These are phyloP conservation scores for Colletotrichum higginsianum DNA, from an alignment of 2,329 filamentous ascomycete species.

Conservation along the genomic window DNA sequence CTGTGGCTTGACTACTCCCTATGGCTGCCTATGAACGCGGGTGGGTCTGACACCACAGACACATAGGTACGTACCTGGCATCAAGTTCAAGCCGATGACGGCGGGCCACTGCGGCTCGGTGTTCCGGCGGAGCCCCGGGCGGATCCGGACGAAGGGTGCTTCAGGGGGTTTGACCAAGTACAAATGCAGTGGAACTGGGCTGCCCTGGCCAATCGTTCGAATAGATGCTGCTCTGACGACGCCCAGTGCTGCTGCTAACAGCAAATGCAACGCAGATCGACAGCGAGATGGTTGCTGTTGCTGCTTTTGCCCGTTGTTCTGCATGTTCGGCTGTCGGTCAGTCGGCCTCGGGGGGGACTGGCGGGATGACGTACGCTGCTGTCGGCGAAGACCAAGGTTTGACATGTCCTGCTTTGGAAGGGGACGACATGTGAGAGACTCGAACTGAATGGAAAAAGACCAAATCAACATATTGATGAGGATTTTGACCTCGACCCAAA, in stretches of 20 bases:
- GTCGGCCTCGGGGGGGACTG: background rate
- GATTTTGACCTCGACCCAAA: background rate
- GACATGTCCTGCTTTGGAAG: background rate
- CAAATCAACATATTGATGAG: too few species aligned
- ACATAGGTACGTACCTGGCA: too few species aligned
- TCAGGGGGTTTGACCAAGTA: conserved; percentile 25
- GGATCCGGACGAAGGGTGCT: conserved; percentile 23
- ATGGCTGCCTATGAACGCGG: background rate
- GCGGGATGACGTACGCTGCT: conserved; percentile 3
- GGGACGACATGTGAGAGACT: background rate
- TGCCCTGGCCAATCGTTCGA: conserved; percentile 9
- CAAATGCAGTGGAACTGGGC: background rate
- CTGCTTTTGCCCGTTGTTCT: conserved; percentile 18
- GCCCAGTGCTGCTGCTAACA: background rate
- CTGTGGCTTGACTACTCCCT: conserved; percentile 12
- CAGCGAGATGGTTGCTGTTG: background rate
- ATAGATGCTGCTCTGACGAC: conserved; percentile 11
- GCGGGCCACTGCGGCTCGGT: conserved; percentile 20
- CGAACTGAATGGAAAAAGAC: background rate
- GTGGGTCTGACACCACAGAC: background rate
- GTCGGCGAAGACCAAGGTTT: background rate
- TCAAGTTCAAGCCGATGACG: background rate
- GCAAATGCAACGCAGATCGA: background rate
- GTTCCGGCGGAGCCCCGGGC: conserved; percentile 17
- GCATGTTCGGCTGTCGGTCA: conserved; percentile 11